Evolutionary conservation across 108 stramenopile genomes (phyloP).

Genomic region (Pseudonitzschia delicatissima): DNA sequence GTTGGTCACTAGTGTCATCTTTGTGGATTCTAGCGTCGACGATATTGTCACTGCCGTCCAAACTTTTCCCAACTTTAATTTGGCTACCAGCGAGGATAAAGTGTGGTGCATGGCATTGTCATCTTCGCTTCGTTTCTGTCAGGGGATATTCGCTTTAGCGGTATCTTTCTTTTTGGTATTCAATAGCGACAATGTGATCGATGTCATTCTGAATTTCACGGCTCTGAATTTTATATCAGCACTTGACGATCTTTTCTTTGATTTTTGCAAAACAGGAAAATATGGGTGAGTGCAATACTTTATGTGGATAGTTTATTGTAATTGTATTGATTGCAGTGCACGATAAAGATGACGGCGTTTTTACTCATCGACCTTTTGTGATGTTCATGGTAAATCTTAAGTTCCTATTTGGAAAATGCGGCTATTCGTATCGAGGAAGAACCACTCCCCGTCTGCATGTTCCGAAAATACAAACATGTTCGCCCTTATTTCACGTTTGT

Average conservation of each 20-base stretch:
- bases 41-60: background rate
- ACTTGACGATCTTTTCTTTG: background rate
- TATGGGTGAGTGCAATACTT: too few relatives aligned
- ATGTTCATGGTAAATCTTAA: too few relatives aligned
- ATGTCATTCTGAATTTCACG: slow-evolving; percentile 7
- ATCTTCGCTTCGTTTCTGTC: background rate
- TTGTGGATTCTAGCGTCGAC: background rate
- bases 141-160: background rate
- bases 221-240: background rate
- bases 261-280: background rate
- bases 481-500: background rate
- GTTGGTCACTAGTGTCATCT: background rate
- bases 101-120: background rate
- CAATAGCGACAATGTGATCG: background rate
- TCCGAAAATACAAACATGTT: background rate
- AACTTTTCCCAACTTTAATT: background rate
- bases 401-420: background rate
- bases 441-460: background rate
- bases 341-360: too few relatives aligned
- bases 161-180: background rate
- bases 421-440: background rate
- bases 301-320: too few relatives aligned
- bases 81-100: background rate
- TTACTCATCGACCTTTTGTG: too few relatives aligned
- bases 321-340: too few relatives aligned